Base-by-base conservation (phyloP, 179 eudicot genomes). In the Silene noctiflora region DNA sequence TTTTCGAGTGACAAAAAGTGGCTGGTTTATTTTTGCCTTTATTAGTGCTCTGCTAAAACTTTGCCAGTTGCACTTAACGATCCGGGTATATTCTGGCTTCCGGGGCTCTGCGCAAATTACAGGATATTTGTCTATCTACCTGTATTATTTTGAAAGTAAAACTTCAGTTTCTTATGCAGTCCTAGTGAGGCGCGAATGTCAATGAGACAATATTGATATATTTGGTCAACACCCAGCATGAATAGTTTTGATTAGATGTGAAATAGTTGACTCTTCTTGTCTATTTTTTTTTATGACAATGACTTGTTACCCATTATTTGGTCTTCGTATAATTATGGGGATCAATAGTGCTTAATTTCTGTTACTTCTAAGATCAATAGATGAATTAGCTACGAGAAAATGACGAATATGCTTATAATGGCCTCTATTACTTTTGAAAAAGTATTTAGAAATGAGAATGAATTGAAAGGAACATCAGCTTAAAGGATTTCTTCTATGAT, bases 11-110 rank as follows among this genome's bases (percentile, higher is more conserved):
- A 39, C 68, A 67, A 51, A 62, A 59, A 7, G 27, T n/a, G 64
- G 31, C 31, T n/a, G 71, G 62, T 33, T 74, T 13, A 16, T 42
- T 51, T 56, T 29, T 42, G 82, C 73, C 67, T 72, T 33, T 58
- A 53, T 22, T 71, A 60, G 19, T 65, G 74, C 22, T 65, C 42
- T 58, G 60, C 58, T 72, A 27, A 51, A 69, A 20, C 67, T 73
- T 14, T 4, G 58, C 2, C 17, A 19, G 7, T 44, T 63, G 70
- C 59, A 22, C 64, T 66, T 75, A 35, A 65, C 22, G 61, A 19
- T 42, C 67, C 14, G 12, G 20, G 46, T 39, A 16, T 46, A 70
- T 59, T 70, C 69, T 56, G 12, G 11, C 59, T 1, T 55, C 21
- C 16, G 1, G 51, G 56, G 39, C 35, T 33, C 35, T 4, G 35